These are phyloP conservation scores for Zymoseptoria pseudotritici DNA, from an alignment of 2,329 filamentous ascomycete genomes.

Conservation along the genomic window DNA sequence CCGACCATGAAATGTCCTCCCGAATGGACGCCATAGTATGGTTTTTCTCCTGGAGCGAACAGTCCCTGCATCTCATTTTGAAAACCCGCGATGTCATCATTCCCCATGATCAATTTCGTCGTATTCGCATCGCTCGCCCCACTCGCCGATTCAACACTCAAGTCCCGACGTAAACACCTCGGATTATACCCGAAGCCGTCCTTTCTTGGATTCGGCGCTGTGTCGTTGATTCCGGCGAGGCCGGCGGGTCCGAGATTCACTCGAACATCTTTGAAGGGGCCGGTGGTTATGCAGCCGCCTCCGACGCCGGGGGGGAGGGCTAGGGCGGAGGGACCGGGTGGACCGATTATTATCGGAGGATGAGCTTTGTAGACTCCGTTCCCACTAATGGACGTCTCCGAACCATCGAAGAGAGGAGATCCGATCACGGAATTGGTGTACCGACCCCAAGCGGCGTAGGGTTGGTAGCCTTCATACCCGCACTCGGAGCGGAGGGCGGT, in stretches of 20 bases:
- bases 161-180: slow-evolving; percentile 34
- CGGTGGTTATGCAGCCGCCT: slow-evolving; percentile 46
- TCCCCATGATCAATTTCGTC: slow-evolving; percentile 15
- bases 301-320: slow-evolving; percentile 36
- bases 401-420: slow-evolving; percentile 34
- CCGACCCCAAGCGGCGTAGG: slow-evolving; percentile 14
- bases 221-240: slow-evolving; percentile 29
- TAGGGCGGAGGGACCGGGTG: not conserved
- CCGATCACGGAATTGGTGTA: slow-evolving; percentile 1
- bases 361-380: slow-evolving; percentile 12
- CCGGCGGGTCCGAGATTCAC: slow-evolving; percentile 41
- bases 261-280: slow-evolving; percentile 43
- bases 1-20: slow-evolving; percentile 43
- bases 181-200: slow-evolving; percentile 27
- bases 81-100: slow-evolving; percentile 15
- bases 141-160: slow-evolving; percentile 16
- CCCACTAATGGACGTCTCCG: slow-evolving; percentile 38
- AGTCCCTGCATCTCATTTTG: slow-evolving; percentile 23
- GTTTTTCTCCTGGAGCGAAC: slow-evolving; percentile 6
- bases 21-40: slow-evolving; percentile 34
- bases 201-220: slow-evolving; percentile 22
- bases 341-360: not conserved
- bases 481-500: slow-evolving; percentile 36
- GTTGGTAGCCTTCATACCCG: slow-evolving; percentile 36
- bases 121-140: slow-evolving; percentile 14